These are phyloP conservation scores for Wallacemonas rigidus DNA, from an alignment of 208 protist species.

Conservation along the genomic window DNA sequence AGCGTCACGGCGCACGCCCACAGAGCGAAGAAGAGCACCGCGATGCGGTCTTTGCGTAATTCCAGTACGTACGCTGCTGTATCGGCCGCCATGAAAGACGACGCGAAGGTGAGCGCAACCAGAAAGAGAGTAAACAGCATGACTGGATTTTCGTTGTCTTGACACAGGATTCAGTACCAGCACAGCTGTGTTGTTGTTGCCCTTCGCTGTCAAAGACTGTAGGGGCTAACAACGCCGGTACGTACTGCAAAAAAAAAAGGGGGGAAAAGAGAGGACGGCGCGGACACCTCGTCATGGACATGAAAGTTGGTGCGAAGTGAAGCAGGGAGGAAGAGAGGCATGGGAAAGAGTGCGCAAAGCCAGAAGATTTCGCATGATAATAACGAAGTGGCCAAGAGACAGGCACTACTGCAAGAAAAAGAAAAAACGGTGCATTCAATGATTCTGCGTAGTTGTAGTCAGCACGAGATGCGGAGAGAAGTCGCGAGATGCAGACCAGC, in stretches of 20 bases:
- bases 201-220: not conserved
- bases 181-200: too few relatives aligned
- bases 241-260: too few relatives aligned
- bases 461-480: too few relatives aligned
- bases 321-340: not conserved
- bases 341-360: constrained; percentile 5
- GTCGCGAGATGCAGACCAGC: too few relatives aligned
- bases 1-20: constrained; percentile 39
- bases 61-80: constrained; percentile 43
- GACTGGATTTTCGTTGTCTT: not conserved
- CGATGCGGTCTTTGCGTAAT: constrained; percentile 27
- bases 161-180: too few relatives aligned
- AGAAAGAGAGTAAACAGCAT: constrained; percentile 17
- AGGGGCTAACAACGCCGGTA: not conserved
- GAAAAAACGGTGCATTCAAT: not conserved
- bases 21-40: constrained; percentile 28
- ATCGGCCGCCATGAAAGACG: constrained; percentile 77
- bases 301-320: too few relatives aligned
- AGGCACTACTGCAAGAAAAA: not conserved
- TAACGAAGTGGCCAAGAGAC: not conserved
- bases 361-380: not conserved
- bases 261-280: too few relatives aligned
- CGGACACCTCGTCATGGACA: too few relatives aligned
- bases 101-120: constrained; percentile 47
- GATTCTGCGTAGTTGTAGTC: too few relatives aligned